A percentile compares a stretch with the other conserved stretches of the same genome.
These are phyloP conservation scores for Fragilaria crotonensis DNA, from an alignment of 108 stramenopile genomes.

Conservation along the genomic window DNA sequence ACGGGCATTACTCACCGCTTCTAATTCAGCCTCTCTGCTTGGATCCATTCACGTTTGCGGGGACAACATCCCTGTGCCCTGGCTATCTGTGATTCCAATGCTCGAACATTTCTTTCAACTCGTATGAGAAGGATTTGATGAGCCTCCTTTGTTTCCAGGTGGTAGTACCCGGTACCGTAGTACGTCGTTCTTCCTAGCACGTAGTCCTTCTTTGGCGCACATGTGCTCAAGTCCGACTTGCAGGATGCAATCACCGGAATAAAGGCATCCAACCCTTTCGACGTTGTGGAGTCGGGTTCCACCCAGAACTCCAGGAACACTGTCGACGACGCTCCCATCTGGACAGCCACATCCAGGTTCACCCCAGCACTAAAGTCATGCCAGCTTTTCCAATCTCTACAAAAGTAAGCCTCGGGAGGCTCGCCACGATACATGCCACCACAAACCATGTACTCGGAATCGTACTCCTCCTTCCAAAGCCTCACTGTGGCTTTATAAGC, in stretches of 20 bases:
- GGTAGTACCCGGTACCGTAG: not conserved
- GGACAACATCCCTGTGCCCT: not conserved
- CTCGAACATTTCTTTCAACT: not conserved
- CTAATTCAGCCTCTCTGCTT: not conserved
- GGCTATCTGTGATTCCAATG: not conserved
- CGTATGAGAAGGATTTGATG: not conserved
- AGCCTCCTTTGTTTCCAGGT: not conserved
- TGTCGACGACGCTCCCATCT: not conserved
- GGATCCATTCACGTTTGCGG: not conserved
- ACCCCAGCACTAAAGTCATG: not conserved
- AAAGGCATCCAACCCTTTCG: not conserved
- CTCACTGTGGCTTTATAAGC: slow-evolving; percentile 25
- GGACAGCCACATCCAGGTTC: not conserved
- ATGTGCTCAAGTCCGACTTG: not conserved
- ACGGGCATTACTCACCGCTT: not conserved
- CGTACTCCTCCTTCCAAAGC: slow-evolving; percentile 37
- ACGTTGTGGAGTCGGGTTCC: not conserved
- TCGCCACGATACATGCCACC: slow-evolving; percentile 69
- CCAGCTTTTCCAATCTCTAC: not conserved
- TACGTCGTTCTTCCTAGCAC: not conserved
- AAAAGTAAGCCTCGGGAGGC: slow-evolving; percentile 33
- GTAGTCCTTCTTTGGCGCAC: not conserved
- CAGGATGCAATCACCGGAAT: not conserved
- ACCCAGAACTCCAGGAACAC: not conserved
- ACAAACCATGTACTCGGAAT: slow-evolving; percentile 22